Conservation (phyloP, 345 rosid genomes). For the Eucalyptus globulus region DNA sequence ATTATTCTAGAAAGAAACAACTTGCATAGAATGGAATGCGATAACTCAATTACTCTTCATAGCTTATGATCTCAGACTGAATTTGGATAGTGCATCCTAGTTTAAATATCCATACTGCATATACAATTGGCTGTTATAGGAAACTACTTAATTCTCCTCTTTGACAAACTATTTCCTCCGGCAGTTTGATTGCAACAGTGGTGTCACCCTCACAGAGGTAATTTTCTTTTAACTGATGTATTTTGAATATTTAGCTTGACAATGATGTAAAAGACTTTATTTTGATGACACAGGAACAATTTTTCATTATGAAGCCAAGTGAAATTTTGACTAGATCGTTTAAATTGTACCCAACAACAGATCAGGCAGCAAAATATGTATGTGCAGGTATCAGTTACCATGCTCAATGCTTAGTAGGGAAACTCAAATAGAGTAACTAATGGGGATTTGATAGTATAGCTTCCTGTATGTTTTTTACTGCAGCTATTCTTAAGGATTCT, state of each 20-base stretch:
- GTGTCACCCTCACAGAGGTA: slow-evolving; percentile 73
- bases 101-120: background rate
- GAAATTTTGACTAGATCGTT: slow-evolving; percentile 49
- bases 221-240: background rate
- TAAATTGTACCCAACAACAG: slow-evolving; percentile 67
- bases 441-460: background rate
- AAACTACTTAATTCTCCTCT: background rate
- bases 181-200: slow-evolving; percentile 85
- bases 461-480: slow-evolving; percentile 4
- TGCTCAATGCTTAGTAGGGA: background rate
- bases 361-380: slow-evolving; percentile 69
- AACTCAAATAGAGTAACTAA: background rate
- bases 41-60: background rate
- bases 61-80: background rate
- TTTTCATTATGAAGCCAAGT: slow-evolving; percentile 72
- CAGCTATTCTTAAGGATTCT: slow-evolving; percentile 85
- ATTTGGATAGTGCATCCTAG: background rate
- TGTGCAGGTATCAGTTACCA: slow-evolving; percentile 38
- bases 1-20: background rate
- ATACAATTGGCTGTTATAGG: background rate
- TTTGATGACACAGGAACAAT: slow-evolving; percentile 60
- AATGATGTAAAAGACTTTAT: background rate
- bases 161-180: background rate
- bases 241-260: background rate
- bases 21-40: background rate